Base-by-base conservation (phyloP, 23 red algal species). In the Pyropia yezoensis region DNA sequence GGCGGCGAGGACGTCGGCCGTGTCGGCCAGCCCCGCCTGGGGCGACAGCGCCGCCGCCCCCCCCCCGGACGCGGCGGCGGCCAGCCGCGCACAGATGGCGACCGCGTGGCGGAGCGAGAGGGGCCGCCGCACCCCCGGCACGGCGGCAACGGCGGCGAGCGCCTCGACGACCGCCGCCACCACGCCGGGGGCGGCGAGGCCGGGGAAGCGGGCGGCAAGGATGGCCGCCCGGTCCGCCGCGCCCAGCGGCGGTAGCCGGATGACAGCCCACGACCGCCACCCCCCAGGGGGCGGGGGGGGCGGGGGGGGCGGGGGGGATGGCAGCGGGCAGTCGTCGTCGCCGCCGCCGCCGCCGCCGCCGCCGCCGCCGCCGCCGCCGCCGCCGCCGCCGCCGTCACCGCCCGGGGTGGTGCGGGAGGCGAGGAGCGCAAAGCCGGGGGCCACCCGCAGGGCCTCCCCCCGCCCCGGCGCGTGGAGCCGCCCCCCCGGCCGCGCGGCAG, bases 371-470 rank as follows among this genome's bases (percentile, higher is more conserved):
- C 21, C 53, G 52, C 50, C 58, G 32, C 67, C 52, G 24, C 68
- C 33, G 7, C 30, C 68, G 28, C 64, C 69, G 19, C 19, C 16
- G 49, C 74, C 56, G 33, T 70, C 29, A 12, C 27, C 52, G 6
- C 51, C 8, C 52, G 32, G 12, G 49, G 67, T 71, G 58, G 82
- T 88, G 18, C 90, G 26, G 9, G 76, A 83, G 21, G 66, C 80
- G 71, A 96, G 71, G 60, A 85, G 75, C n/a, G 73, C 75, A 77
- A 96, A 96, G 55, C 83, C 82, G 23, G 26, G 52, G 7, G 20
- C 61, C 23, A 83, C 62, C 27, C 30, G 61, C 18, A 96, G 30
- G 15, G 80, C 68, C 67, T 69, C 49, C 33, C 71, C 72, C 13
- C 81, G 58, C 0, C 80, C 90, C n/a, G 80, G 73, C 4, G 77